phyloP scores from a whole-genome alignment of 2,329 filamentous ascomycete genomes.

The Colletotrichum sojae region DNA sequence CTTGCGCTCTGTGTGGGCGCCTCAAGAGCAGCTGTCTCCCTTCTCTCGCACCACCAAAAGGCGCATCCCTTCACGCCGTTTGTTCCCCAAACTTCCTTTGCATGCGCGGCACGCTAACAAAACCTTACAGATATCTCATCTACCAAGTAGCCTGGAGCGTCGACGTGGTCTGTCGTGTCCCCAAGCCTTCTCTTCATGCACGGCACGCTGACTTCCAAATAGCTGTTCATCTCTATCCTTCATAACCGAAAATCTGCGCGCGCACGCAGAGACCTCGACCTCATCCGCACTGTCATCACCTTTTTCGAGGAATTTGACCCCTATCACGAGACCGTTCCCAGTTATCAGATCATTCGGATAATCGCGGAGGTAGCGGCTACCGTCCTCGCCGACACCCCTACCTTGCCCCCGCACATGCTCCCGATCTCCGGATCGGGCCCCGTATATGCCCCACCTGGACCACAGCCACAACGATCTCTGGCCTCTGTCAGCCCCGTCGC shows the following conservation, averaged over 20 bases:
- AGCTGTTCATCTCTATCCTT: slow-evolving; percentile 6
- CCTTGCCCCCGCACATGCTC: slow-evolving; percentile 34
- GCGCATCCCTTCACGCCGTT: slow-evolving; percentile 33
- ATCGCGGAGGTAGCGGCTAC: slow-evolving; percentile 31
- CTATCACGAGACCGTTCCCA: slow-evolving; percentile 12
- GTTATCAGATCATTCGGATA: slow-evolving; percentile 30
- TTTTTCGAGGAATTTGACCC: slow-evolving; percentile 38
- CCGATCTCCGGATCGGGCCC: slow-evolving; percentile 7
- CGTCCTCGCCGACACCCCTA: slow-evolving; percentile 35
- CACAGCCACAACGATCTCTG: not conserved
- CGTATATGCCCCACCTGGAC: not conserved
- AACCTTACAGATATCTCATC: slow-evolving; percentile 12
- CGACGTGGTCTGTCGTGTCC: not conserved
- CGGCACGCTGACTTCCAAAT: too few relatives aligned
- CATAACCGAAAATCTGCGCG: slow-evolving; percentile 27
- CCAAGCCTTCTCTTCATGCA: slow-evolving; percentile 21
- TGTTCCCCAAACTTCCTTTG: not conserved
- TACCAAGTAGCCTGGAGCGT: slow-evolving; percentile 38
- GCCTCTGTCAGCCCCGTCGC: not conserved
- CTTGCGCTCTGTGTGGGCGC: slow-evolving; percentile 30
- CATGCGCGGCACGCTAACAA: not conserved
- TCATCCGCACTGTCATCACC: slow-evolving; percentile 32
- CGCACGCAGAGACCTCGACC: slow-evolving; percentile 33
- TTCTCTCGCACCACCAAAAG: slow-evolving; percentile 33
- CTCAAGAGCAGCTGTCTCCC: slow-evolving; percentile 33